Evolutionary conservation across 2,329 filamentous ascomycete species (phyloP).

Genomic region (Fusarium tricinctum): DNA sequence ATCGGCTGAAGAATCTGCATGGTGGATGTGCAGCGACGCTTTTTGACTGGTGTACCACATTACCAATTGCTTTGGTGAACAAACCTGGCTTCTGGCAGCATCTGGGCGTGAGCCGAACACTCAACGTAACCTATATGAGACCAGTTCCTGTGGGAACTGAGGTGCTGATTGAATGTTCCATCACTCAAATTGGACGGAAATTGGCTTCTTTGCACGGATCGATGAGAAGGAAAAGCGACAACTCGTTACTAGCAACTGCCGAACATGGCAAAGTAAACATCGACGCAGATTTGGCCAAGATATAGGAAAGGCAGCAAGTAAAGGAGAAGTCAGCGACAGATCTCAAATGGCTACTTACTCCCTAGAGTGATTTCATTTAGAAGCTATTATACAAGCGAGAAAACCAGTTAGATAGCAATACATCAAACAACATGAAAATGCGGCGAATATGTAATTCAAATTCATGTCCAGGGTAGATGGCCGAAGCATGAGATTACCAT

Average conservation of each 20-base stretch:
- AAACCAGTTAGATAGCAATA: background rate
- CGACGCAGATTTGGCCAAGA: constrained; percentile 58
- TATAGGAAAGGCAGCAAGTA: background rate
- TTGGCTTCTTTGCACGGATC: constrained; percentile 67
- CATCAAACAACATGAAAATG: background rate
- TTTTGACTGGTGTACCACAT: constrained; percentile 75
- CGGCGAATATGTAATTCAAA: background rate
- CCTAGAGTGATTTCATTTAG: background rate
- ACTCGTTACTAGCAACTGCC: constrained; percentile 67
- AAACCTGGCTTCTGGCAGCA: constrained; percentile 71
- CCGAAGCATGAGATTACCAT: background rate
- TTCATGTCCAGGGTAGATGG: constrained; percentile 15
- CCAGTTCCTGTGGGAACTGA: constrained; percentile 68
- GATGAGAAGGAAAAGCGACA: constrained; percentile 67
- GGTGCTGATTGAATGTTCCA: constrained; percentile 68
- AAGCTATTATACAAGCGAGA: background rate
- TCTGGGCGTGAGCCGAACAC: constrained; percentile 74
- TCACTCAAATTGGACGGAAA: constrained; percentile 69
- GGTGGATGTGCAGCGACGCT: constrained; percentile 75
- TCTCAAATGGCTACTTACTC: background rate
- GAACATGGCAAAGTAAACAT: constrained; percentile 76
- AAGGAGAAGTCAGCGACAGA: background rate
- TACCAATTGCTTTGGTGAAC: constrained; percentile 69
- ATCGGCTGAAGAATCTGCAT: constrained; percentile 68
- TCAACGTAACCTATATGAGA: constrained; percentile 76